phyloP scores from a whole-genome alignment of 306 rosid genomes.

The Quercus cerris region DNA sequence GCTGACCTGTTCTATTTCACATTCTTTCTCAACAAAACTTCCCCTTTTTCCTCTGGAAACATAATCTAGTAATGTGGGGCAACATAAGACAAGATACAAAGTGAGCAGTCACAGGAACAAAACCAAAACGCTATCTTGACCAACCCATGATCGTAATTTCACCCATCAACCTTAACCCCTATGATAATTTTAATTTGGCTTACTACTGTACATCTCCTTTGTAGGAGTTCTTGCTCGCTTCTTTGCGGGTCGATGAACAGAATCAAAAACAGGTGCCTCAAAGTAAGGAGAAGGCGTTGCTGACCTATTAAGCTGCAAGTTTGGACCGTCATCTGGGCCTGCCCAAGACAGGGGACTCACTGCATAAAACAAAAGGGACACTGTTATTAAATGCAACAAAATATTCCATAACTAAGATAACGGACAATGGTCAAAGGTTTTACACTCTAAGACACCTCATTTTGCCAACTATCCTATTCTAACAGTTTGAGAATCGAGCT shows the following conservation, averaged over 20 bases:
- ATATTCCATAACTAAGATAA: background rate
- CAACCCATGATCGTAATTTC: background rate
- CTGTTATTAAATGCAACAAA: background rate
- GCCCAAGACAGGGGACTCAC: constrained; percentile 62
- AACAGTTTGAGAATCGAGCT: background rate
- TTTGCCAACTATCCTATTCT: background rate
- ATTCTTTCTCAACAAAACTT: constrained; percentile 6
- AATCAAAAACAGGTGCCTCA: constrained; percentile 25
- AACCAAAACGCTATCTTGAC: background rate
- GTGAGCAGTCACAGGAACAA: background rate
- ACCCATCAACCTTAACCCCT: constrained; percentile 19
- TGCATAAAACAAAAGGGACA: constrained; percentile 33
- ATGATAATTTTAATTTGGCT: constrained; percentile 14
- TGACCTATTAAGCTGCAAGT: constrained; percentile 26
- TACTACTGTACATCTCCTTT: constrained; percentile 10
- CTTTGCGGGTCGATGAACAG: constrained; percentile 50
- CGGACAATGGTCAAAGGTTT: background rate
- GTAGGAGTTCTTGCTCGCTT: constrained; percentile 46
- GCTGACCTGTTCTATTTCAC: background rate
- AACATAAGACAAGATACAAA: background rate
- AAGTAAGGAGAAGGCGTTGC: constrained; percentile 13
- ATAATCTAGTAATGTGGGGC: background rate
- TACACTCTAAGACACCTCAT: background rate
- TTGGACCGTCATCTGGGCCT: constrained; percentile 35
- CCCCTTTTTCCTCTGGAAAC: background rate